phyloP scores from a whole-genome alignment of 805 yeast genomes.

The Saccharomycopsis fermentans region DNA sequence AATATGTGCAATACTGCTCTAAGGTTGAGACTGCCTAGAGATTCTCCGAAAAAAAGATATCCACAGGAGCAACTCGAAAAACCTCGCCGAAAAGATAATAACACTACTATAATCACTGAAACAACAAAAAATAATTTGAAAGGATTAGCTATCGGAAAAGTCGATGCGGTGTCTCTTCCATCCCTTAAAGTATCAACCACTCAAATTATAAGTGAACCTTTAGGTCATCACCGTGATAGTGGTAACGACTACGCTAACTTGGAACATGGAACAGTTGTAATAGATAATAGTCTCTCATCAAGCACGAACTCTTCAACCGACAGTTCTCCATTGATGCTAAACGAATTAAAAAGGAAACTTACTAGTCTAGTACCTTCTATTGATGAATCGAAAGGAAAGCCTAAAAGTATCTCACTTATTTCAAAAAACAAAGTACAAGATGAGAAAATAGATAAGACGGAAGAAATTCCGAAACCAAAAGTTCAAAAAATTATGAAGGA shows the following conservation, averaged over 20 bases:
- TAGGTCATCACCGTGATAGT: not conserved
- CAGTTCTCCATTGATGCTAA: constrained; percentile 12
- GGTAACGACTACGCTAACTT: constrained; percentile 1
- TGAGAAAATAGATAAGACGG: not conserved
- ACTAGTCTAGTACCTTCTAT: not conserved
- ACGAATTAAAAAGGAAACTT: constrained; percentile 7
- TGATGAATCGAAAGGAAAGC: not conserved
- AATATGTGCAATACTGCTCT: not conserved
- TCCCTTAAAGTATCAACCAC: not conserved
- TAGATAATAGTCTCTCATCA: constrained; percentile 8
- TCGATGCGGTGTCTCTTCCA: not conserved
- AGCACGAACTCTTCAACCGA: constrained; percentile 5
- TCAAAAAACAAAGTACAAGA: not conserved
- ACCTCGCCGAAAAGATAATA: not conserved
- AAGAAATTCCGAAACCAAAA: not conserved
- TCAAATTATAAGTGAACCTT: not conserved
- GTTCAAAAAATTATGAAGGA: too few relatives aligned
- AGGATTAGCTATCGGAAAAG: not conserved
- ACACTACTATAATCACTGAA: not conserved
- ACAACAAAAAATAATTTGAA: not conserved
- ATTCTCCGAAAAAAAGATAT: not conserved
- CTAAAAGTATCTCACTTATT: not conserved
- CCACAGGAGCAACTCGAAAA: not conserved
- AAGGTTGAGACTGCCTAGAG: not conserved
- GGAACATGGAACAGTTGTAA: constrained; percentile 17